Evolutionary conservation across 1,284 basidiomycete genomes (phyloP), one percentile per base, ranked within the genome.

Genomic region (Boletus sp.): DNA sequence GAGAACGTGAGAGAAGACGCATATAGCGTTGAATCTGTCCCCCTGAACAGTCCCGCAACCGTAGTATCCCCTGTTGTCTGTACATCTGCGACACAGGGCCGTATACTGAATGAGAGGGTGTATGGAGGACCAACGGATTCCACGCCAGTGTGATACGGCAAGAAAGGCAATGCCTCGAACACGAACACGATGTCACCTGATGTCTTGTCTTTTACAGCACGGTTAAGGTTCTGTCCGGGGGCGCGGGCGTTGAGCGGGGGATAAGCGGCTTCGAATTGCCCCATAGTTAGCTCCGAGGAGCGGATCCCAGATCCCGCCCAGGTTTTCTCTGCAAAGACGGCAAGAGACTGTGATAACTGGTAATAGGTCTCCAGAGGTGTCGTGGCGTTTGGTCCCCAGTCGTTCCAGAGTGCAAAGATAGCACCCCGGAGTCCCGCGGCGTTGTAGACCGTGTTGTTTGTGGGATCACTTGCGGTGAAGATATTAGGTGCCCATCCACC

Each of bases 91-190:
- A 38, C 36, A 33, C 29, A 13, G 38, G 48, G 55, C 2, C 49
- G 60, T 17, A 74, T 58, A 27, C 59, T 64, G 60, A 74, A 74
- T 8, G 61, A 65, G 16, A 75, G 55, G 8, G 69, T 71, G 53
- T 75, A 75, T 12, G 72, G 73, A 13, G 73, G 73, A 10, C 73
- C 73, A 8, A 75, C 69, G 6, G 73, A 73, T 32, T 61, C 55
- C 44, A 71, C 54, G 4, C 56, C 50, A 0, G 72, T 73, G 38
- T 46, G 32, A 20, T 66, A 54, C 1, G 62, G 57, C 25, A 51
- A 30, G 20, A 10, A 46, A 17, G 57, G 46, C 12, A 66, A 29
- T 5, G 20, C 22, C 17, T 57, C 44, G 41, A 64, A 62, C 4
- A 53, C 34, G 20, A 64, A 68, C 16, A 70, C 53, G 0, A 56